phyloP scores from a whole-genome alignment of 345 rosid species.

The Camelina laxa region DNA sequence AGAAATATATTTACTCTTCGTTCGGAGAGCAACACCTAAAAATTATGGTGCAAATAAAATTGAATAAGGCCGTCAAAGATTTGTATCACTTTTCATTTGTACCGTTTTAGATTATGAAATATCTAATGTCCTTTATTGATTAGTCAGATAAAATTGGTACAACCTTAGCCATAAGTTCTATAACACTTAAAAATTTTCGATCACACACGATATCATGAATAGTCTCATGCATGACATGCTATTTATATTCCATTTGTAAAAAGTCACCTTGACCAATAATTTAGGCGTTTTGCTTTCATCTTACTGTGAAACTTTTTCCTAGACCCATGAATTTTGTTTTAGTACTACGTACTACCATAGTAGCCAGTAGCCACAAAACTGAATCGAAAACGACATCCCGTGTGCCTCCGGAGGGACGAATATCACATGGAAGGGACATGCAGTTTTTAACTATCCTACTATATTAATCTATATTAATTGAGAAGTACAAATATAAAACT shows the following conservation, averaged over 20 bases:
- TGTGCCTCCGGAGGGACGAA: conserved; percentile 9
- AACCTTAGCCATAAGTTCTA: not conserved
- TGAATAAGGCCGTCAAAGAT: not conserved
- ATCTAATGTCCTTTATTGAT: not conserved
- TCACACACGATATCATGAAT: not conserved
- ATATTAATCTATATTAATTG: no score
- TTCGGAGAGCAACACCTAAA: not conserved
- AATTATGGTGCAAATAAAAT: not conserved
- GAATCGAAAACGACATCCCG: conserved; percentile 13
- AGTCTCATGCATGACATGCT: not conserved
- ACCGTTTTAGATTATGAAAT: not conserved
- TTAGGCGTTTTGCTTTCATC: not conserved
- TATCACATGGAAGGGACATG: conserved; percentile 26
- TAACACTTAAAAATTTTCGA: not conserved
- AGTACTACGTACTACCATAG: not conserved
- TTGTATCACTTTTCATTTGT: not conserved
- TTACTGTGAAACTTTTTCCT: not conserved
- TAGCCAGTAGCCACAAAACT: conserved; percentile 23
- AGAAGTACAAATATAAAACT: no score
- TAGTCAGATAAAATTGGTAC: not conserved
- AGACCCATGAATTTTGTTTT: not conserved
- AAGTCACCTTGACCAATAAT: not conserved
- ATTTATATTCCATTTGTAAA: not conserved
- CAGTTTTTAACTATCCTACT: conserved; percentile 17
- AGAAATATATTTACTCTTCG: not conserved